These are phyloP conservation scores for Ormosia emarginata DNA, from an alignment of 306 rosid genomes.

Conservation along the genomic window DNA sequence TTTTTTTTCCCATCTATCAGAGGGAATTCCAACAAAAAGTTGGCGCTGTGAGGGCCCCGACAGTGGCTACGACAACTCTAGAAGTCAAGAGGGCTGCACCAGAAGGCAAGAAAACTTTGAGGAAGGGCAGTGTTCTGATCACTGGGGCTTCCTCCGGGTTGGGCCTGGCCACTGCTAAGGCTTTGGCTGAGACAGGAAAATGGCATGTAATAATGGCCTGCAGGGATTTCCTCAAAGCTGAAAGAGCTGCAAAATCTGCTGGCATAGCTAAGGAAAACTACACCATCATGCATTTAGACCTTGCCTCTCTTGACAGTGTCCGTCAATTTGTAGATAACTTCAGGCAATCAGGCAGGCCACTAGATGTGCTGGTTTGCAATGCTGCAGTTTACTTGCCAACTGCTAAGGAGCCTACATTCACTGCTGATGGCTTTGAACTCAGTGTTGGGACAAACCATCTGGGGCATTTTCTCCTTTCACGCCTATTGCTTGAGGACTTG, in stretches of 20 bases:
- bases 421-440: slow-evolving; percentile 87
- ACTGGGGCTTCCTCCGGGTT: slow-evolving; percentile 91
- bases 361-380: slow-evolving; percentile 84
- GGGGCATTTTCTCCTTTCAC: slow-evolving; percentile 84
- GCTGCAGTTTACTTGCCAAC: slow-evolving; percentile 87
- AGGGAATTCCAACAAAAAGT: slow-evolving; percentile 42
- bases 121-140: slow-evolving; percentile 75
- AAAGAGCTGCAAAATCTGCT: slow-evolving; percentile 84
- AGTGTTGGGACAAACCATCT: slow-evolving; percentile 93
- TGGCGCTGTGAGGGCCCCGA: slow-evolving; percentile 55
- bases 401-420: slow-evolving; percentile 74
- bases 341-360: slow-evolving; percentile 62
- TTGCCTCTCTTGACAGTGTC: slow-evolving; percentile 80
- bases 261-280: slow-evolving; percentile 75
- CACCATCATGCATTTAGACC: slow-evolving; percentile 80
- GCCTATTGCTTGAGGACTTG: slow-evolving; percentile 70
- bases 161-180: slow-evolving; percentile 86
- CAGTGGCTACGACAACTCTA: slow-evolving; percentile 49
- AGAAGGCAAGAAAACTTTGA: slow-evolving; percentile 77
- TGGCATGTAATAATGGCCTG: slow-evolving; percentile 95
- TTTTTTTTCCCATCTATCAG: slow-evolving; percentile 13
- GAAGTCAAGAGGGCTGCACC: slow-evolving; percentile 41
- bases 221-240: slow-evolving; percentile 89
- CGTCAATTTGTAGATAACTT: slow-evolving; percentile 72
- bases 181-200: slow-evolving; percentile 82